These are phyloP conservation scores for Lasiodiplodia hormozganensis DNA, from an alignment of 2,329 filamentous ascomycete species.

Conservation along the genomic window DNA sequence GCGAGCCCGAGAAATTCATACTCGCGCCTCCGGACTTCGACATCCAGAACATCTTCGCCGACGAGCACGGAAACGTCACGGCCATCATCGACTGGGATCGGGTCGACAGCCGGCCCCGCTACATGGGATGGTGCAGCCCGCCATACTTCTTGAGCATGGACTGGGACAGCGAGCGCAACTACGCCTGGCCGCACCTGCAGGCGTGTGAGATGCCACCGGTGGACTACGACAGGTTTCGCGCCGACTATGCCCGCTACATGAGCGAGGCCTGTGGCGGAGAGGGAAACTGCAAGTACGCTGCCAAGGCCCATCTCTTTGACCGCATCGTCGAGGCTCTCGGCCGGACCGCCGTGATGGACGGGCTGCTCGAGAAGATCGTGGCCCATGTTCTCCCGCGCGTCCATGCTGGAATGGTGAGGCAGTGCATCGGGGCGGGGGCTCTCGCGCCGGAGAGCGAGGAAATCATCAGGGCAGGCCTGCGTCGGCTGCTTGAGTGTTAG, in stretches of 20 bases:
- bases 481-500: not conserved
- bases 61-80: slow-evolving; percentile 27
- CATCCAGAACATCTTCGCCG: slow-evolving; percentile 27
- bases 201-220: not conserved
- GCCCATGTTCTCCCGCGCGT: not conserved
- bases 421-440: not conserved
- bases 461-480: not conserved
- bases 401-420: not conserved
- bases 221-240: slow-evolving; percentile 17
- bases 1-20: not conserved
- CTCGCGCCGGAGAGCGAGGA: not conserved
- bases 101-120: slow-evolving; percentile 12
- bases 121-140: slow-evolving; percentile 21
- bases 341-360: not conserved
- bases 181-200: not conserved
- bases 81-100: slow-evolving; percentile 30
- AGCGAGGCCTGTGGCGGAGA: slow-evolving; percentile 11
- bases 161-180: not conserved
- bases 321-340: not conserved
- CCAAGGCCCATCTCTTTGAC: slow-evolving; percentile 15
- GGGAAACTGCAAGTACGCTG: slow-evolving; percentile 17
- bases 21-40: slow-evolving; percentile 28
- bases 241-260: slow-evolving; percentile 27
- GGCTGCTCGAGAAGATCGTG: slow-evolving; percentile 5
- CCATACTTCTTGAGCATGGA: slow-evolving; percentile 4